Evolutionary conservation across 768 basidiomycete species (phyloP).

Genomic region (Pleurotus sapidus): DNA sequence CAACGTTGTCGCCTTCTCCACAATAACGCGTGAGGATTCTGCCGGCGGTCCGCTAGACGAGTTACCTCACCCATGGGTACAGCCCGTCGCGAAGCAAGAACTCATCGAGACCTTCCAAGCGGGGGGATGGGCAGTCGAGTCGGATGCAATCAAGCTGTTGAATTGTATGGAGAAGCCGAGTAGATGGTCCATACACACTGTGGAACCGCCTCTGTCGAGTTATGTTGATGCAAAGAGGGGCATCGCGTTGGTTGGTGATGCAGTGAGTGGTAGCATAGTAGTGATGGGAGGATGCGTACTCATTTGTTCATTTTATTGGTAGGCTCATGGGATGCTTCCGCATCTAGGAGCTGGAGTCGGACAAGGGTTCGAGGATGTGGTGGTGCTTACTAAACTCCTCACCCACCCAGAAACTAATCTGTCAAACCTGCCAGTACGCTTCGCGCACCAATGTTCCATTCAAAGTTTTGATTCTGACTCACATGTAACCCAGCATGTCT

Average conservation of each 20-base stretch:
- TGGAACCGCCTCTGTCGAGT: conserved; percentile 41
- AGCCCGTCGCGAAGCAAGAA: conserved; percentile 36
- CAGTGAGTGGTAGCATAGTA: conserved; percentile 27
- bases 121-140: conserved; percentile 35
- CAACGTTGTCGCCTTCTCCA: conserved; percentile 45
- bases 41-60: conserved; percentile 8
- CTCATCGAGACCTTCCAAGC: conserved; percentile 33
- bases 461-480: not conserved
- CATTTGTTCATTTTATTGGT: not conserved
- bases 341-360: conserved; percentile 59
- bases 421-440: conserved; percentile 38
- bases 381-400: conserved; percentile 43
- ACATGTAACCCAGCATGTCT: conserved; percentile 31
- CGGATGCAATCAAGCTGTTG: conserved; percentile 37
- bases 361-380: conserved; percentile 58
- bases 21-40: conserved; percentile 26
- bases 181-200: conserved; percentile 51
- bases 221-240: conserved; percentile 34
- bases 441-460: too few relatives aligned
- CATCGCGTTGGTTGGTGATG: conserved; percentile 54
- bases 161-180: conserved; percentile 40
- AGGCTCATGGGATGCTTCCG: conserved; percentile 60
- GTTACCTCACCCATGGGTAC: conserved; percentile 38
- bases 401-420: conserved; percentile 34
- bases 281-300: not conserved